phyloP scores from a whole-genome alignment of 192 early-diverging fungal species.

The Geosiphon pyriformis region DNA sequence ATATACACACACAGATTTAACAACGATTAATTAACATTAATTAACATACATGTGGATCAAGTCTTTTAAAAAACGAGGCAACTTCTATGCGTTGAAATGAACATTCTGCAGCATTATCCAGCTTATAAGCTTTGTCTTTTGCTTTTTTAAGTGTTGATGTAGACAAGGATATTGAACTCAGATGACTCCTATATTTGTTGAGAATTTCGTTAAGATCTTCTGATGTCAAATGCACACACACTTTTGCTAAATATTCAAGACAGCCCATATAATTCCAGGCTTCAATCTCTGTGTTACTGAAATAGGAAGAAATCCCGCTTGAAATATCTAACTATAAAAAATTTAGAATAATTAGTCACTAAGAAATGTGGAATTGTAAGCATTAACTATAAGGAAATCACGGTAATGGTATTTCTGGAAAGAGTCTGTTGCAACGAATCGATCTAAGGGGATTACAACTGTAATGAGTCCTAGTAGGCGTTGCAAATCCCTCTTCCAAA shows the following conservation, averaged over 20 bases:
- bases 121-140: conserved; percentile 20
- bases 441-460: conserved; percentile 13
- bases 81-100: conserved; percentile 23
- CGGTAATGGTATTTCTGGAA: no score
- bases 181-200: conserved; percentile 10
- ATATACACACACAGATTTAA: conserved; percentile 21
- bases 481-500: no score
- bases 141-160: conserved; percentile 18
- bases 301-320: conserved; percentile 20
- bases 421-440: no score
- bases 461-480: no score
- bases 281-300: conserved; percentile 10
- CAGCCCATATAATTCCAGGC: conserved; percentile 12
- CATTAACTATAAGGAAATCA: conserved; percentile 18
- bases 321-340: conserved; percentile 20
- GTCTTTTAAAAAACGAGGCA: conserved; percentile 25
- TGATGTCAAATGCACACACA: conserved; percentile 22
- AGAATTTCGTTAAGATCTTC: conserved; percentile 22
- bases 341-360: background rate
- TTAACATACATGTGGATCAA: conserved; percentile 18
- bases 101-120: conserved; percentile 5
- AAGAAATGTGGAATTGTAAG: conserved; percentile 6
- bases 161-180: conserved; percentile 14
- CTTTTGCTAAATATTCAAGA: conserved; percentile 24
- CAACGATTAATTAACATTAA: conserved; percentile 13